phyloP scores from a whole-genome alignment of 2,329 filamentous ascomycete genomes.

The Penicillium expansum region DNA sequence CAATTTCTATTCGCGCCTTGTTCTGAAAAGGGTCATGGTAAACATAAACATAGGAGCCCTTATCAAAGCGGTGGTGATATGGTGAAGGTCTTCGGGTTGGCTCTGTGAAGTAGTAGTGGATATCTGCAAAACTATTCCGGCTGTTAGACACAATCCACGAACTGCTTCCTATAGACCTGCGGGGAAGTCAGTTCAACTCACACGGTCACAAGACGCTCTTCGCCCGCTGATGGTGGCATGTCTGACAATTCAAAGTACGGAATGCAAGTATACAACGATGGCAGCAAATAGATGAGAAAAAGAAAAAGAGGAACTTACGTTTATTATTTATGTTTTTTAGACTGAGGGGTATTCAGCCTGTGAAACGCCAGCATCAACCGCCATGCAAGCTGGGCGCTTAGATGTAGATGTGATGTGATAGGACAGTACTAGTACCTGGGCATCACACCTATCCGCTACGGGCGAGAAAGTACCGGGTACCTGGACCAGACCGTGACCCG shows the following conservation, averaged over 20 bases:
- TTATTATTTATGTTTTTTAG: constrained; percentile 14
- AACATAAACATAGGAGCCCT: constrained; percentile 63
- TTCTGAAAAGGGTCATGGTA: constrained; percentile 57
- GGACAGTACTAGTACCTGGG: constrained; percentile 11
- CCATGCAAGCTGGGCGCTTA: constrained; percentile 24
- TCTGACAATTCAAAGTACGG: constrained; percentile 10
- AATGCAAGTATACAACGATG: background rate
- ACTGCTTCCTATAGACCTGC: constrained; percentile 6
- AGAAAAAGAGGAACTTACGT: constrained; percentile 7
- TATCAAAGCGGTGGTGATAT: constrained; percentile 61
- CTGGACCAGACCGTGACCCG: constrained; percentile 5
- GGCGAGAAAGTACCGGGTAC: constrained; percentile 8
- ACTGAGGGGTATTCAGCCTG: constrained; percentile 20
- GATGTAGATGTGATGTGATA: constrained; percentile 20
- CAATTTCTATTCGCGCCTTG: constrained; percentile 59
- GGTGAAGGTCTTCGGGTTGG: constrained; percentile 52
- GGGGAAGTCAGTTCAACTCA: constrained; percentile 34
- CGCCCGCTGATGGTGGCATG: constrained; percentile 48
- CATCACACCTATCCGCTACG: constrained; percentile 6
- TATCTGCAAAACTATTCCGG: constrained; percentile 56
- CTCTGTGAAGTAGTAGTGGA: constrained; percentile 62
- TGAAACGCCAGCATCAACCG: constrained; percentile 19
- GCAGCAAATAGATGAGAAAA: background rate
- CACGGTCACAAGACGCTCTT: constrained; percentile 48
- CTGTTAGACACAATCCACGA: constrained; percentile 4